These are phyloP conservation scores for Corymbia maculata DNA, from an alignment of 345 rosid species.

Conservation along the genomic window DNA sequence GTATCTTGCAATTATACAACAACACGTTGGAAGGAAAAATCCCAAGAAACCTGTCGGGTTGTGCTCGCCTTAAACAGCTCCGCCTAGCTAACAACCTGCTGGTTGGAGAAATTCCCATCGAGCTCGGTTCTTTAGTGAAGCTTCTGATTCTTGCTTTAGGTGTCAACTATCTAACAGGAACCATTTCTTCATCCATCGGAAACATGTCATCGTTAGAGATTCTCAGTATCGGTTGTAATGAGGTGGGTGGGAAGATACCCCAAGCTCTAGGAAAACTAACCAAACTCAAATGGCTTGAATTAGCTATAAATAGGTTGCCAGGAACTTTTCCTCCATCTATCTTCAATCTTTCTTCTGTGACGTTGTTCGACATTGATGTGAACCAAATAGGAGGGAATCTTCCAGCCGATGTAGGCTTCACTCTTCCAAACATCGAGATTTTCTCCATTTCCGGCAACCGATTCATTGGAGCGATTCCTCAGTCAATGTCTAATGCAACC, in stretches of 20 bases:
- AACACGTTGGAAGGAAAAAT: constrained; percentile 8
- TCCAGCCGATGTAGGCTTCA: neutral
- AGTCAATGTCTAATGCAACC: constrained; percentile 5
- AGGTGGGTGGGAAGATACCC: constrained; percentile 2
- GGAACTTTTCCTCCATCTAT: constrained; percentile 15
- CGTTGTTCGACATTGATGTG: rapidly evolving
- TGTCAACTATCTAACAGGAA: constrained; percentile 6
- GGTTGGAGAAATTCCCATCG: constrained; percentile 3
- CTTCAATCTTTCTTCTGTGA: constrained; percentile 14
- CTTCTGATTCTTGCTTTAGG: neutral
- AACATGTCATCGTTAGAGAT: constrained; percentile 2
- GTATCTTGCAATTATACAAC: neutral
- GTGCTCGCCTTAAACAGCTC: neutral
- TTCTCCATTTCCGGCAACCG: neutral
- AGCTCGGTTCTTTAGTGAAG: constrained; percentile 1
- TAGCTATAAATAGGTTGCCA: neutral
- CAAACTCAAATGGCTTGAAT: neutral
- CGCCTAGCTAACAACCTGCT: neutral
- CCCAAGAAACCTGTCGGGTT: neutral
- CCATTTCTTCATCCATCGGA: constrained; percentile 5
- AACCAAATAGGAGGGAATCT: constrained; percentile 17
- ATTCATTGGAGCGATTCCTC: constrained; percentile 1
- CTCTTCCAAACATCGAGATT: neutral
- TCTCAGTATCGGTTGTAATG: neutral
- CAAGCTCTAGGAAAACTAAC: neutral